A percentile compares a stretch with the other conserved stretches of the same genome.
Conservation (phyloP, 208 protist species). For the Porcisia deanei region DNA sequence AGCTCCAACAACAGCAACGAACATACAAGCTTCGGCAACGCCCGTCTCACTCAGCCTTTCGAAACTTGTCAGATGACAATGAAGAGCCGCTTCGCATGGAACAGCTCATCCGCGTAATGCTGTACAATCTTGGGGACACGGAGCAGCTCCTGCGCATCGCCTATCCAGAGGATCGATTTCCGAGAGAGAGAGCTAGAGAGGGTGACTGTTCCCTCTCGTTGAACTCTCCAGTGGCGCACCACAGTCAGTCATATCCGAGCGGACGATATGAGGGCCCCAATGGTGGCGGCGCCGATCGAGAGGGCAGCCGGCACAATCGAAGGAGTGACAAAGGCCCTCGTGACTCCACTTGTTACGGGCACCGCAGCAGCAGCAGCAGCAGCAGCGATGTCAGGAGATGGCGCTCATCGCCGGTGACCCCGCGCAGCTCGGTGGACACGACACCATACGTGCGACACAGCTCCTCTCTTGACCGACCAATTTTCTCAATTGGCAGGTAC, state of each 20-base stretch:
- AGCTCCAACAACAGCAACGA: constrained; percentile 19
- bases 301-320: not conserved
- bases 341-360: not conserved
- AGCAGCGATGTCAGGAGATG: not conserved
- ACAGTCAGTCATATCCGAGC: not conserved
- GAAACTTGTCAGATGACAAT: not conserved
- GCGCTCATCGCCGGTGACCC: constrained; percentile 7
- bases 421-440: constrained; percentile 27
- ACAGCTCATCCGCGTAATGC: constrained; percentile 35
- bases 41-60: not conserved
- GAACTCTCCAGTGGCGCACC: not conserved
- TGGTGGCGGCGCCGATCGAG: constrained; percentile 1
- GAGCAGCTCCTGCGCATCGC: constrained; percentile 48
- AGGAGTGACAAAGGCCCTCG: too few relatives aligned
- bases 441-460: constrained; percentile 38
- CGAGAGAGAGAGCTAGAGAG: not conserved
- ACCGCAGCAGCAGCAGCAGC: constrained; percentile 1
- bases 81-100: constrained; percentile 30
- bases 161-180: constrained; percentile 16
- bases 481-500: not conserved
- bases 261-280: not conserved
- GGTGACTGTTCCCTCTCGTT: not conserved
- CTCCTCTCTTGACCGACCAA: constrained; percentile 12
- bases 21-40: too few relatives aligned
- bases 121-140: constrained; percentile 43